Percentiles rank a stretch among this genome's conserved stretches.
phyloP scores from a whole-genome alignment of 176 grass and related monocot species.

The Saccharum officinarum region DNA sequence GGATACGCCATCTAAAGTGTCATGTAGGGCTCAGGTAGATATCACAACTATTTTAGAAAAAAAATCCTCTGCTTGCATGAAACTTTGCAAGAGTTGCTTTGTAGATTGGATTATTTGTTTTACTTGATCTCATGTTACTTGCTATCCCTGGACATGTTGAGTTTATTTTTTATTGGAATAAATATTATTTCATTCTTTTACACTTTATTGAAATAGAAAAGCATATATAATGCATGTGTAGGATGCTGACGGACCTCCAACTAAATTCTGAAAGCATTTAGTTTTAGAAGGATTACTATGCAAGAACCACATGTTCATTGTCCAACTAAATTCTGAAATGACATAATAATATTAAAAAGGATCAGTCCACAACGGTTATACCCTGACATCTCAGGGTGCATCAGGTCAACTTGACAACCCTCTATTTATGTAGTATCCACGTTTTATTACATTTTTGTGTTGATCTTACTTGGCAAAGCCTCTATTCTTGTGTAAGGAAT shows the following conservation, averaged over 20 bases:
- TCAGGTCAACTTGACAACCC: neutral
- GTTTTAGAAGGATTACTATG: neutral
- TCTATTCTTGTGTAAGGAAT: neutral
- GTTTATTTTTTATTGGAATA: constrained; percentile 6
- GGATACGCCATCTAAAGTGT: neutral
- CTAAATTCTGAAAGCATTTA: constrained; percentile 2
- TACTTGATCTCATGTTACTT: neutral
- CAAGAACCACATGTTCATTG: neutral
- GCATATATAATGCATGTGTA: neutral
- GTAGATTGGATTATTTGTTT: neutral
- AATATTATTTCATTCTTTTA: constrained; percentile 4
- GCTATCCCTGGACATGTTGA: neutral
- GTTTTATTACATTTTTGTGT: neutral
- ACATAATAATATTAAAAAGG: neutral
- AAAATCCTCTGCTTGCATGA: neutral
- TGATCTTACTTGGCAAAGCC: neutral
- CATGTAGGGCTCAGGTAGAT: neutral
- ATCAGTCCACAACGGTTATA: neutral
- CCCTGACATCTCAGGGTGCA: neutral
- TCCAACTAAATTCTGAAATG: neutral
- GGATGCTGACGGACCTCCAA: neutral
- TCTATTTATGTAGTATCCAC: neutral
- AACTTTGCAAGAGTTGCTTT: neutral
- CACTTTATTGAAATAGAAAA: neutral
- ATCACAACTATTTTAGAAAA: neutral